Conservation (phyloP, 2,329 filamentous ascomycete genomes). For the Sphaerulina musiva region DNA sequence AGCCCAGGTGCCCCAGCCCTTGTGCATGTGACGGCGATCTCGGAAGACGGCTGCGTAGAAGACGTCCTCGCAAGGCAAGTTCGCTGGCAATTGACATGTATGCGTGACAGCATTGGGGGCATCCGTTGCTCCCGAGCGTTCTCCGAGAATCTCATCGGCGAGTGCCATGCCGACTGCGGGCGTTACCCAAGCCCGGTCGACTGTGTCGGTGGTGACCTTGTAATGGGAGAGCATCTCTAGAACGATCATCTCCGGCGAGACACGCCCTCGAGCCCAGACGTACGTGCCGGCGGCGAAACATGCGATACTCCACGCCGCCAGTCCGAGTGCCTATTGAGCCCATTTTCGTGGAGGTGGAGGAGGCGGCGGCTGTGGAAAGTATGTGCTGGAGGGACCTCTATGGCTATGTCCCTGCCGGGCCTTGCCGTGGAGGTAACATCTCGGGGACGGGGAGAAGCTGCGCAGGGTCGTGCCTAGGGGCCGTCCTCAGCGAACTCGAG, state of each 20-base stretch:
- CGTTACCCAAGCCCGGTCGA: conserved; percentile 5
- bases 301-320: conserved; percentile 19
- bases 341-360: conserved; percentile 18
- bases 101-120: conserved; percentile 23
- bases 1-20: conserved; percentile 33
- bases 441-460: conserved; percentile 18
- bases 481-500: conserved; percentile 10
- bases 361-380: conserved; percentile 27
- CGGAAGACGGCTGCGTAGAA: no score
- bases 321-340: conserved; percentile 17
- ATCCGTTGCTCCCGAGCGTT: conserved; percentile 14
- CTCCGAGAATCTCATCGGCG: conserved; percentile 21
- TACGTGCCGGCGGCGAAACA: conserved; percentile 23
- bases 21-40: conserved; percentile 20
- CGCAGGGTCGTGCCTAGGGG: conserved; percentile 8
- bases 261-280: conserved; percentile 12
- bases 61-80: conserved; percentile 32
- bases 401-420: conserved; percentile 14
- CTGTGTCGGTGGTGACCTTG: no score
- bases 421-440: conserved; percentile 18
- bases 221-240: no score
- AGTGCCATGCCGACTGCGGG: conserved; percentile 21
- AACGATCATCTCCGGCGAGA: conserved; percentile 2
- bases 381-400: conserved; percentile 18
- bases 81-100: conserved; percentile 24